phyloP scores from a whole-genome alignment of 805 yeast genomes.

The Ogataea henricii region DNA sequence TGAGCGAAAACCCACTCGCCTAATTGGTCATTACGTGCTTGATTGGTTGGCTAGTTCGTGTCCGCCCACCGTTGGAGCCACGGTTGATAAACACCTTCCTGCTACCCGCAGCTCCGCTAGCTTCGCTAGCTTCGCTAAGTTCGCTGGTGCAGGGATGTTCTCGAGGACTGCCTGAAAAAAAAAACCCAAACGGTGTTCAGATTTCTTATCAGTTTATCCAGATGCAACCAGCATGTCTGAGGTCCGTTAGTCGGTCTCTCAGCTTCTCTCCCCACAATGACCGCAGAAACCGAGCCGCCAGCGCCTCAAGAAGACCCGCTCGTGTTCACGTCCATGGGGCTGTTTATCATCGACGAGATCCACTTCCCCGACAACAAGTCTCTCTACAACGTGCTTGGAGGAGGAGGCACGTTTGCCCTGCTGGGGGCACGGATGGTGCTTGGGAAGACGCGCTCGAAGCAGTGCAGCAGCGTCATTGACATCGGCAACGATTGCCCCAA shows the following conservation, averaged over 20 bases:
- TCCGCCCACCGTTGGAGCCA: no score
- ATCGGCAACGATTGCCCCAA: slow-evolving; percentile 77
- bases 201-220: neutral
- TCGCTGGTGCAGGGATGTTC: no score
- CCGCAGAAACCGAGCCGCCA: neutral
- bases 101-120: no score
- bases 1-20: no score
- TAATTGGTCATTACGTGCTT: no score
- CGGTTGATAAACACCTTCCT: no score
- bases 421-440: slow-evolving; percentile 68
- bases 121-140: no score
- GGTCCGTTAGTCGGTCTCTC: neutral
- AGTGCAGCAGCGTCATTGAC: slow-evolving; percentile 73
- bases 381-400: slow-evolving; percentile 69
- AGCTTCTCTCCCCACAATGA: neutral
- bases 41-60: no score
- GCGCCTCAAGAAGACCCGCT: slow-evolving; percentile 3
- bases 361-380: slow-evolving; percentile 47
- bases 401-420: slow-evolving; percentile 84
- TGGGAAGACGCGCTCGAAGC: slow-evolving; percentile 35
- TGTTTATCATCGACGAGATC: slow-evolving; percentile 90
- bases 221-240: neutral
- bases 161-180: no score
- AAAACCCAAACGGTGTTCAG: no score
- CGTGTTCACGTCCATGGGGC: slow-evolving; percentile 71